Evolutionary conservation across 306 rosid species (phyloP), one percentile per base, ranked within the genome.

Genomic region (Prinsepia uniflora): DNA sequence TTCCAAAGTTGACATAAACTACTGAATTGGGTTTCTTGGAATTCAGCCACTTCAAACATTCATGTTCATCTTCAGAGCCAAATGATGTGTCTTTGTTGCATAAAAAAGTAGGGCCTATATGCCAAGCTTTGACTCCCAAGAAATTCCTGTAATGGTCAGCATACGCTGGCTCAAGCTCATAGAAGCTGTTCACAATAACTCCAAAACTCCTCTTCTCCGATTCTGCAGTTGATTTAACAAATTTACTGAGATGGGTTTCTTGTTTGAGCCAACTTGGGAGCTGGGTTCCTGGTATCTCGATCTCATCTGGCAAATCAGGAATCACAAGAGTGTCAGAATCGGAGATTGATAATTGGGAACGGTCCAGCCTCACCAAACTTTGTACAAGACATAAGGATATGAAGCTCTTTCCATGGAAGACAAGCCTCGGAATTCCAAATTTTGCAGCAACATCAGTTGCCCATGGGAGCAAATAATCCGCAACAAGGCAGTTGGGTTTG

Each of bases 1-100:
- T 86, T 70, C 86, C 91, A 20, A 82, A 86, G 48, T 86, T 80
- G 8, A 81, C 11, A 17, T 88, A 88, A 75, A 86, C 80, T 53
- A 88, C 82, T 2, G 87, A 87, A 30, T 63, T 34, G 1, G 70
- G 68, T 15, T 43, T 30, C 36, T 30, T 30, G 36, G 36, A 30
- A 30, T 30, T 30, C 36, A 30, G 36, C 36, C 36, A 30, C 3
- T 30, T 30, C 36, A 30, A 30, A 30, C 36, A 30, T 30, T 30
- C 36, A 76, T 59, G 74, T 45, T 65, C 76, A 9, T 58, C 42
- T 56, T 39, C 54, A 65, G 76, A 75, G 56, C 58, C 9, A 44
- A 9, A 46, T 30, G 36, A 30, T 14, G 3, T 6, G 6, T 47
- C 43, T 20, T 36, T 53, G 30, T 64, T 59, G 48, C 62, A 42